phyloP scores from a whole-genome alignment of 371 early-diverging fungal species.

The Syncephalastrum monosporum region DNA sequence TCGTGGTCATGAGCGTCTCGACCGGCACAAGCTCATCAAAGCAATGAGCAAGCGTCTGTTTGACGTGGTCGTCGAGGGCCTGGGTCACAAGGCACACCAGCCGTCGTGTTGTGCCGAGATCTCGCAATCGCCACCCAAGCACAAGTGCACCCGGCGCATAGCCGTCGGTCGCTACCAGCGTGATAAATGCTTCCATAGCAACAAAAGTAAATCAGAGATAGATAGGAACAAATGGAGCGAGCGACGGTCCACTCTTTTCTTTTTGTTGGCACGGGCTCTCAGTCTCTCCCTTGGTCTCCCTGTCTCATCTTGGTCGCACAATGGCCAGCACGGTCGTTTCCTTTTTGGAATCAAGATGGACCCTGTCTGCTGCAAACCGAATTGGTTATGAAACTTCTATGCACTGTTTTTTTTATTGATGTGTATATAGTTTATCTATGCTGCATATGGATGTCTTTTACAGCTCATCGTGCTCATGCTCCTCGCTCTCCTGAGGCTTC shows the following conservation, averaged over 20 bases:
- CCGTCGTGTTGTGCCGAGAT: constrained; percentile 56
- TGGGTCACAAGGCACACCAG: constrained; percentile 77
- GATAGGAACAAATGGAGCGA: background rate
- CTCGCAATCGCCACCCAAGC: constrained; percentile 75
- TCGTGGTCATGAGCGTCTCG: constrained; percentile 41
- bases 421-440: too few species aligned
- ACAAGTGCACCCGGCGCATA: constrained; percentile 89
- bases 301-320: background rate
- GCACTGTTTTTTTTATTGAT: too few species aligned
- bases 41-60: constrained; percentile 43
- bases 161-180: constrained; percentile 71
- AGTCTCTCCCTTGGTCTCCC: background rate
- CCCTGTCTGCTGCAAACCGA: too few species aligned
- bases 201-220: background rate
- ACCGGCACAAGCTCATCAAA: constrained; percentile 72
- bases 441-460: too few species aligned
- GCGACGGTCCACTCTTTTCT: background rate
- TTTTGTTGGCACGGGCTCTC: background rate
- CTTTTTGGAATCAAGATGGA: too few species aligned
- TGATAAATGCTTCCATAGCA: constrained; percentile 64
- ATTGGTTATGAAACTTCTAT: too few species aligned
- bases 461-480: too few species aligned
- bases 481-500: background rate
- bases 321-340: too few species aligned
- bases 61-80: constrained; percentile 41